phyloP scores from a whole-genome alignment of 768 basidiomycete genomes.

The Trametes cinnabarina region DNA sequence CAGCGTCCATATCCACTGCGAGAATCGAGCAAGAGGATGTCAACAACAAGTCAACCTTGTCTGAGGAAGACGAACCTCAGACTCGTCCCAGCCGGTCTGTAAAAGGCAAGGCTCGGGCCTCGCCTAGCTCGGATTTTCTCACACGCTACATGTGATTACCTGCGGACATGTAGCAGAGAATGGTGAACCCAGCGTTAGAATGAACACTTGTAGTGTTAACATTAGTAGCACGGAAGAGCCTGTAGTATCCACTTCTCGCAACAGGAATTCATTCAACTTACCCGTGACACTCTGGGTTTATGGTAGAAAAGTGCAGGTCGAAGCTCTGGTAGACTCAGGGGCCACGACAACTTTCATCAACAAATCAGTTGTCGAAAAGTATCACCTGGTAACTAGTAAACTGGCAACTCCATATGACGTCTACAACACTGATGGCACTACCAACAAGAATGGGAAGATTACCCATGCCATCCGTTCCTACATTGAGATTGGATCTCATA shows the following conservation, averaged over 20 bases:
- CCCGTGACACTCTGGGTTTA: background rate
- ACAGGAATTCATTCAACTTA: background rate
- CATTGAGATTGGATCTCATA: background rate
- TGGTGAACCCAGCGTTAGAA: background rate
- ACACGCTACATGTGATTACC: background rate
- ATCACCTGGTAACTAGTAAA: slow-evolving; percentile 5
- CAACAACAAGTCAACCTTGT: background rate
- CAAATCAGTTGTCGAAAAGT: slow-evolving; percentile 9
- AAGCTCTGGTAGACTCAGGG: slow-evolving; percentile 6
- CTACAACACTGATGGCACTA: slow-evolving; percentile 21
- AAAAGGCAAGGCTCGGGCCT: background rate
- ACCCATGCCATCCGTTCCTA: slow-evolving; percentile 6
- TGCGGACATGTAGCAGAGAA: background rate
- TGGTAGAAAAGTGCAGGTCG: background rate
- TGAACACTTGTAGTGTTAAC: background rate
- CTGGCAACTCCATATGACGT: slow-evolving; percentile 18
- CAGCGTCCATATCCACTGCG: too few species aligned
- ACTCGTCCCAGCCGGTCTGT: background rate
- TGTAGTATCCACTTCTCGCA: background rate
- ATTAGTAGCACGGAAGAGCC: background rate
- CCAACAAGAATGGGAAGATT: slow-evolving; percentile 18
- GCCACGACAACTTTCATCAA: slow-evolving; percentile 1
- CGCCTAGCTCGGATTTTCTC: background rate
- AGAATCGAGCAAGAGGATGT: background rate
- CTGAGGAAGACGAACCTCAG: background rate